A percentile compares a stretch with the other conserved stretches of the same genome.
These are phyloP conservation scores for Tylopilus sp. DNA, from an alignment of 1,284 basidiomycete species.

Conservation along the genomic window DNA sequence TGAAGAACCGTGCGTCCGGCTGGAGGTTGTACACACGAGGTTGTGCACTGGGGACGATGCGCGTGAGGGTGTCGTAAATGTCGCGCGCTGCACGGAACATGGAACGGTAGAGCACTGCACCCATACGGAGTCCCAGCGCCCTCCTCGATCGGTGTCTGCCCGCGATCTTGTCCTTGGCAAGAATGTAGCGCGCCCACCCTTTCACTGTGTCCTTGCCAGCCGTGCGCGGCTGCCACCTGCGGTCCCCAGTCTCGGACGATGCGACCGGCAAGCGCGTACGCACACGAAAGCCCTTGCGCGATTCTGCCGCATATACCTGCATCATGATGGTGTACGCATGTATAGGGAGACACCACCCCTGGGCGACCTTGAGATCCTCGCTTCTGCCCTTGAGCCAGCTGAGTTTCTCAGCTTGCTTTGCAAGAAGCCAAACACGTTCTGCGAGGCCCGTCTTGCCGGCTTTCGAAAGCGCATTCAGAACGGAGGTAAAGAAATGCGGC, in stretches of 20 bases:
- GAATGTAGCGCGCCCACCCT: constrained; percentile 40
- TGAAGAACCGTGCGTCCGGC: constrained; percentile 66
- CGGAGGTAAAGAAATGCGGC: constrained; percentile 52
- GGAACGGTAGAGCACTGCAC: constrained; percentile 35
- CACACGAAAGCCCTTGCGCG: constrained; percentile 30
- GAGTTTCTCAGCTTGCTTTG: constrained; percentile 49
- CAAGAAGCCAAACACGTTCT: constrained; percentile 61
- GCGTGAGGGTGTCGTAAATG: constrained; percentile 31
- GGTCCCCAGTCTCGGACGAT: constrained; percentile 7
- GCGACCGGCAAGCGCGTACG: constrained; percentile 3
- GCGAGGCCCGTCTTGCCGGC: constrained; percentile 52
- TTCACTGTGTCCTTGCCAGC: constrained; percentile 22
- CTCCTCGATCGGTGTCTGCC: constrained; percentile 26
- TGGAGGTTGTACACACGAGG: constrained; percentile 35
- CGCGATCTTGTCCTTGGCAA: constrained; percentile 20
- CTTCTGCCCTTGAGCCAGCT: constrained; percentile 42
- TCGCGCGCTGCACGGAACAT: constrained; percentile 36
- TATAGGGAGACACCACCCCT: constrained; percentile 61
- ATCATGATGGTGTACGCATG: constrained; percentile 72
- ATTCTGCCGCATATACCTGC: constrained; percentile 53
- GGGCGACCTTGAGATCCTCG: constrained; percentile 14
- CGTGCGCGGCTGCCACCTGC: constrained; percentile 20
- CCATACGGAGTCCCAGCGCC: constrained; percentile 29
- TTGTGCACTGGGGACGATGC: constrained; percentile 16
- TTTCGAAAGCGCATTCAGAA: constrained; percentile 61